Conservation (phyloP, 2,329 filamentous ascomycete genomes). For the Chrysosporium queenslandicum region DNA sequence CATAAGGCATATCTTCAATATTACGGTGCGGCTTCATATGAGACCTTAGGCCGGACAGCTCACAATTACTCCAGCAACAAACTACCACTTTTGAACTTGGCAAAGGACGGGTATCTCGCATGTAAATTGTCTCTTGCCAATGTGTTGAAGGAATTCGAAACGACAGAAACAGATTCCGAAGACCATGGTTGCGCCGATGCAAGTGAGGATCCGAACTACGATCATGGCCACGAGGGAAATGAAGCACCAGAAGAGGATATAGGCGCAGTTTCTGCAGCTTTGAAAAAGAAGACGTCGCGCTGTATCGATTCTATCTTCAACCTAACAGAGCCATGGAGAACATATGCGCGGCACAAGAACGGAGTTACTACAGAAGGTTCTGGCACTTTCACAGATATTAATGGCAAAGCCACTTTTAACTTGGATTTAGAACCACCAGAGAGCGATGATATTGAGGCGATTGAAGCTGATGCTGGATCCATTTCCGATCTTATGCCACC, state of each 20-base stretch:
- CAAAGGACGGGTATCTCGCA: slow-evolving; percentile 33
- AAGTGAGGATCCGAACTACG: not conserved
- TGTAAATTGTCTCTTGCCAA: slow-evolving; percentile 19
- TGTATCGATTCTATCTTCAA: not conserved
- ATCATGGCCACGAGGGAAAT: not conserved
- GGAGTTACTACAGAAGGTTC: not conserved
- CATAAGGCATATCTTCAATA: slow-evolving; percentile 37
- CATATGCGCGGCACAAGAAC: not conserved
- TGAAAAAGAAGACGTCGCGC: not conserved
- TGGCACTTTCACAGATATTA: not conserved
- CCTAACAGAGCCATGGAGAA: slow-evolving; percentile 10
- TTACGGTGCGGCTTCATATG: slow-evolving; percentile 39
- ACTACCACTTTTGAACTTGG: slow-evolving; percentile 32
- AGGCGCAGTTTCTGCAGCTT: too few relatives aligned
- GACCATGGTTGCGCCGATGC: not conserved
- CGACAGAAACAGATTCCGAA: not conserved
- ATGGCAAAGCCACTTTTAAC: not conserved
- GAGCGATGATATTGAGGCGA: not conserved
- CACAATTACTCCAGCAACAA: slow-evolving; percentile 41
- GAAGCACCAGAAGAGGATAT: not conserved
- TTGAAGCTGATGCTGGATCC: not conserved
- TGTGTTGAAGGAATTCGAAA: slow-evolving; percentile 9
- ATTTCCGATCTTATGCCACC: slow-evolving; percentile 19
- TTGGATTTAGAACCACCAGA: not conserved
- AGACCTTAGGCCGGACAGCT: slow-evolving; percentile 38